Percentiles rank a stretch among this genome's conserved stretches.
phyloP scores from a whole-genome alignment of 2,329 filamentous ascomycete genomes.

The Escovopsis weberi region DNA sequence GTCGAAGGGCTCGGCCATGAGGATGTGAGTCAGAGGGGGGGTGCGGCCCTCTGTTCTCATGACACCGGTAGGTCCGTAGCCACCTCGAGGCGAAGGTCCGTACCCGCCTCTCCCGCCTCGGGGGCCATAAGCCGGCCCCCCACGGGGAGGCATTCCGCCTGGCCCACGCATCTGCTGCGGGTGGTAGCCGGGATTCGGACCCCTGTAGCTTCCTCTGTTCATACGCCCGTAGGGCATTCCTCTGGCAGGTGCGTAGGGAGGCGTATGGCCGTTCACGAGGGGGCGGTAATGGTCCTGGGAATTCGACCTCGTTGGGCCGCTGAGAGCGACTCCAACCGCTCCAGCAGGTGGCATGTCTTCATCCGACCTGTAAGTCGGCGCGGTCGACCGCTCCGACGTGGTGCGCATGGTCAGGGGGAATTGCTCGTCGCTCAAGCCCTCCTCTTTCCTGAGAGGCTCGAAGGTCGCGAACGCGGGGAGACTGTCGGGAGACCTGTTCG shows the following conservation, averaged over 20 bases:
- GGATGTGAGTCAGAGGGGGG: constrained; percentile 26
- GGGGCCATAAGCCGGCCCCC: constrained; percentile 29
- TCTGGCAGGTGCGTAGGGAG: constrained; percentile 32
- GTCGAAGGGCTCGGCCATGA: constrained; percentile 20
- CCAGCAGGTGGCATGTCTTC: constrained; percentile 21
- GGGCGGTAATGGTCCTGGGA: constrained; percentile 54
- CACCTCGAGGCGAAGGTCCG: constrained; percentile 17
- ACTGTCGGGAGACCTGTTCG: constrained; percentile 32
- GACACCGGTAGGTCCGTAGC: constrained; percentile 11
- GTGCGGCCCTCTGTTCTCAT: constrained; percentile 18
- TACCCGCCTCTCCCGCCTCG: constrained; percentile 21
- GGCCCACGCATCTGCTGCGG: constrained; percentile 19
- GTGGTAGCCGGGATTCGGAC: constrained; percentile 29
- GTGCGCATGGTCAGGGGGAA: constrained; percentile 54
- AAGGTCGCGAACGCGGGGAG: constrained; percentile 47
- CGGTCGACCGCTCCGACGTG: constrained; percentile 42
- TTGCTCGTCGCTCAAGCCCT: constrained; percentile 51
- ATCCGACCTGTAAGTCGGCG: constrained; percentile 24
- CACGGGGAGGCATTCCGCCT: constrained; percentile 29
- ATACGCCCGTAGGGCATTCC: constrained; percentile 32
- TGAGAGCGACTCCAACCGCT: constrained; percentile 12
- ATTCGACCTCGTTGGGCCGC: constrained; percentile 22
- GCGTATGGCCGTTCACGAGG: constrained; percentile 27
- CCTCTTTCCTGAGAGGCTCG: constrained; percentile 50
- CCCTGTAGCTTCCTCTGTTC: constrained; percentile 36